A percentile compares a stretch with the other conserved stretches of the same genome.
phyloP scores from a whole-genome alignment of 129 eudicot species.

The Oenanthe sinensis region DNA sequence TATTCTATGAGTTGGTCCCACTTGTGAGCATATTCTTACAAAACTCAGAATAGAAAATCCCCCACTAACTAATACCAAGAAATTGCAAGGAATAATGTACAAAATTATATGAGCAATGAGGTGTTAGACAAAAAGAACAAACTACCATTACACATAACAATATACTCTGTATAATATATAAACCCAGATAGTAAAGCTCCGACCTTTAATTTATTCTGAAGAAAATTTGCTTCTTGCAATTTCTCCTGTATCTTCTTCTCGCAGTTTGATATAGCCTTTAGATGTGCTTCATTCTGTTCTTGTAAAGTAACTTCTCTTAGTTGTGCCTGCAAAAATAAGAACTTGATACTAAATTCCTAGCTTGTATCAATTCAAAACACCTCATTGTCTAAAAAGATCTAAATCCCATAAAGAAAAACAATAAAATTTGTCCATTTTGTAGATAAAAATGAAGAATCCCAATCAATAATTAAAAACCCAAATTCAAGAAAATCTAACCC shows the following conservation, averaged over 20 bases:
- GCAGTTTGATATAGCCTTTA: conserved; percentile 60
- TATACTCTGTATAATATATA: not conserved
- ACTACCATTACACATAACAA: not conserved
- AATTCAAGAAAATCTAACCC: not conserved
- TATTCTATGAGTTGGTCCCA: not conserved
- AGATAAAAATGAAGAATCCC: not conserved
- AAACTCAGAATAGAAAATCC: not conserved
- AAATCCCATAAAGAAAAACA: not conserved
- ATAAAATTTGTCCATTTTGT: not conserved
- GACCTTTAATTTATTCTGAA: conserved; percentile 21
- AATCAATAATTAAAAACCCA: not conserved
- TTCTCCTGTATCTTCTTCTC: conserved; percentile 66
- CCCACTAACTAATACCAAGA: not conserved
- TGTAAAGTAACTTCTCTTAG: not conserved
- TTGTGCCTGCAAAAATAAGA: not conserved
- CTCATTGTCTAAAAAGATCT: not conserved
- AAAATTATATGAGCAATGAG: not conserved
- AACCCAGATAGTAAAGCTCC: not conserved
- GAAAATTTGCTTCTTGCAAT: conserved; percentile 53
- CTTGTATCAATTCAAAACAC: not conserved
- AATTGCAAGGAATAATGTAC: not conserved
- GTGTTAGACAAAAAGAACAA: not conserved
- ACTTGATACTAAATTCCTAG: not conserved
- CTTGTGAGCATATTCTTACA: not conserved
- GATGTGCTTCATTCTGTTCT: conserved; percentile 35